Evolutionary conservation across 163 green algal species (phyloP), one percentile per base, ranked within the genome.

Genomic region (Chlamydomonas reinhardtii): DNA sequence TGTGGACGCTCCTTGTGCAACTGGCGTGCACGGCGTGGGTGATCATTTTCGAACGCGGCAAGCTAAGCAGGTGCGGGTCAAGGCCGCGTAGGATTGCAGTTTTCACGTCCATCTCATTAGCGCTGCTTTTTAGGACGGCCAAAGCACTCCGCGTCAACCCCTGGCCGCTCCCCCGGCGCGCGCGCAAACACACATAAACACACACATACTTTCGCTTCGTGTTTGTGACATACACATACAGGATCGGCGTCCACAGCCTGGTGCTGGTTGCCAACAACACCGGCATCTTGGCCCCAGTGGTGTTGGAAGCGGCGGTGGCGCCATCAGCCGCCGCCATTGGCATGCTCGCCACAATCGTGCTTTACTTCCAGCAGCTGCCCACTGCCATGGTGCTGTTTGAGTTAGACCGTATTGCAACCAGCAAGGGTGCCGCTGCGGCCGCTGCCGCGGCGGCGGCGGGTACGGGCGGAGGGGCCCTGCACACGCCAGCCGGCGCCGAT

Each of bases 331-430:
- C 89, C 3, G 74, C 85, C 11, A 77, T 93, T 0, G 89, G 89
- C 73, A 91, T 91, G 86, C 76, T 92, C 48, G 86, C 89, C 17
- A 92, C 89, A 32, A 84, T 89, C 11, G 85, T 61, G 20, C 86
- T 92, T 0, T 92, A 92, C 78, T 92, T 92, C 68, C 89, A 91
- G 77, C 89, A 92, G 85, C 86, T 92, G 29, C 89, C 89, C 9
- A 61, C 70, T 0, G 87, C 89, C 19, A 73, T 65, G 39, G 71
- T 79, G 59, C 72, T 92, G 17, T 89, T 89, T 48, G 61, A 90
- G 11, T 61, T 88, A 72, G 70, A 91, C 16, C 66, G 85, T 6
- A 77, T 72, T 6, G 54, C 24, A 0, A 69, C 19, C 22, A 73
- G 70, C 39, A 70, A 0, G 64, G 65, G 15, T 8, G 83, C 62